A percentile compares a stretch with the other conserved stretches of the same genome.
These are phyloP conservation scores for Auricularia sp. DNA, from an alignment of 768 basidiomycete species.

Conservation along the genomic window DNA sequence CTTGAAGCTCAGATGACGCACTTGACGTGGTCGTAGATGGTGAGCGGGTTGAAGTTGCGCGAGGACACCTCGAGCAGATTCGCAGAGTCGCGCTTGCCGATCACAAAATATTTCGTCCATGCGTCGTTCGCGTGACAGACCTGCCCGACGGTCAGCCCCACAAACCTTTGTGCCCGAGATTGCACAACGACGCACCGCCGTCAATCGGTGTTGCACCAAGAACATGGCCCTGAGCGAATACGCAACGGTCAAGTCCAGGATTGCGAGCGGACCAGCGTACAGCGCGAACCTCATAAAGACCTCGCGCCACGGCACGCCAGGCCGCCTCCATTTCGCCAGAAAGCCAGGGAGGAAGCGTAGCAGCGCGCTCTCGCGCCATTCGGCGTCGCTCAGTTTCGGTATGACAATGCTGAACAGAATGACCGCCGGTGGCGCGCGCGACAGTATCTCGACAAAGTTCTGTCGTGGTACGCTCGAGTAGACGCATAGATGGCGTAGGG, in stretches of 20 bases:
- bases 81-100: conserved; percentile 52
- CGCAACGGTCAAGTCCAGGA: no score
- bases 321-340: conserved; percentile 51
- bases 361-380: conserved; percentile 70
- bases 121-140: conserved; percentile 66
- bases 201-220: background rate
- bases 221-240: conserved; percentile 5
- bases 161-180: conserved; percentile 45
- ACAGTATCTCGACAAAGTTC: conserved; percentile 71
- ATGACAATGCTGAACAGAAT: conserved; percentile 58
- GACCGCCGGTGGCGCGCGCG: conserved; percentile 49
- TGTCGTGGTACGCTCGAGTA: conserved; percentile 56
- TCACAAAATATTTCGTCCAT: conserved; percentile 68
- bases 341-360: conserved; percentile 70
- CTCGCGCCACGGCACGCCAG: conserved; percentile 47
- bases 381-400: conserved; percentile 50
- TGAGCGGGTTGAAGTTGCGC: conserved; percentile 53
- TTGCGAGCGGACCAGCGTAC: background rate
- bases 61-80: conserved; percentile 62
- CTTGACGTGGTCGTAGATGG: conserved; percentile 72
- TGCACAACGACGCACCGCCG: background rate
- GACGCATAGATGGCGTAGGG: conserved; percentile 50
- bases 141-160: conserved; percentile 59
- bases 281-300: conserved; percentile 51
- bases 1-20: conserved; percentile 21